Percentiles rank a stretch among this genome's conserved stretches.
Conservation (phyloP, 1,284 basidiomycete species). For the Earliella scabrosa region DNA sequence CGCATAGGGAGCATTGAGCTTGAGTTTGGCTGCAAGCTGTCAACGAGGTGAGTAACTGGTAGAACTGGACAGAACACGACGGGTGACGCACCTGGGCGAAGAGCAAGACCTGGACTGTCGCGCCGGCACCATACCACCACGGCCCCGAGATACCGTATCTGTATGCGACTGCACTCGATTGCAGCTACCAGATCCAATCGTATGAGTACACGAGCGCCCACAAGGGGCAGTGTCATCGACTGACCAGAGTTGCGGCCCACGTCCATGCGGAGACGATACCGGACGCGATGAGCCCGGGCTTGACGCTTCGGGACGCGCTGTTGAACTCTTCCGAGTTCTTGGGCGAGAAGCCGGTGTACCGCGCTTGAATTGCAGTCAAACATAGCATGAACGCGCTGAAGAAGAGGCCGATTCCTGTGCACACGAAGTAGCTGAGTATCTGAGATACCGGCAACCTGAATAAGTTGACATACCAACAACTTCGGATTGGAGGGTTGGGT, state of each 20-base stretch:
- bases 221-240: too few species aligned
- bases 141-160: slow-evolving; percentile 73
- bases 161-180: slow-evolving; percentile 84
- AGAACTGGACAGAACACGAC: neutral
- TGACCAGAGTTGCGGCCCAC: slow-evolving; percentile 76
- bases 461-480: slow-evolving; percentile 49
- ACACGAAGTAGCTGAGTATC: neutral
- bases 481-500: slow-evolving; percentile 23
- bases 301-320: slow-evolving; percentile 80
- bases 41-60: neutral
- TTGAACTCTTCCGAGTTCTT: slow-evolving; percentile 82
- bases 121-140: slow-evolving; percentile 53
- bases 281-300: slow-evolving; percentile 88
- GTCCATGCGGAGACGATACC: slow-evolving; percentile 91
- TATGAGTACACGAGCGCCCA: too few species aligned
- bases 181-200: slow-evolving; percentile 45
- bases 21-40: slow-evolving; percentile 57
- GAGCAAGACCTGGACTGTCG: slow-evolving; percentile 57
- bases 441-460: neutral
- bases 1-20: slow-evolving; percentile 62
- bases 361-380: slow-evolving; percentile 69
- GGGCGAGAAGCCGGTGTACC: slow-evolving; percentile 77
- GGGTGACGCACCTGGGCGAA: slow-evolving; percentile 41
- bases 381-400: slow-evolving; percentile 81
- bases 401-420: slow-evolving; percentile 80